Base-by-base conservation (phyloP, 108 stramenopile genomes). In the Cyclotella kingstonii region DNA sequence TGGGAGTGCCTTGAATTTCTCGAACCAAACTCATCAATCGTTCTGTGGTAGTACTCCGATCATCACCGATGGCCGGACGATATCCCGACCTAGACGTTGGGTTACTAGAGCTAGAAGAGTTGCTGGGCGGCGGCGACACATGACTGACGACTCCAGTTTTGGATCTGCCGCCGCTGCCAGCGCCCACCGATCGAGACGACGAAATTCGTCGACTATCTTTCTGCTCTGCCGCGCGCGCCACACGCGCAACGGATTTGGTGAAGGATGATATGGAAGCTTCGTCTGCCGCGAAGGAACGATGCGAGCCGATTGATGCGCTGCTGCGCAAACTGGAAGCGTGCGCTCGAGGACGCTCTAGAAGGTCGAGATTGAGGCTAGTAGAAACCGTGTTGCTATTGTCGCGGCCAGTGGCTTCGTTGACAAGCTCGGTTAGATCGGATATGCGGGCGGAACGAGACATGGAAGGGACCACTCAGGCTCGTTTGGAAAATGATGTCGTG, bases 221-320 rank as follows among this genome's bases (percentile, higher is more conserved):
- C 23, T 41, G 29, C 50, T 61, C 69, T 10, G 46, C 42, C 12
- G 61, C 70, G n/a, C 70, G 61, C 10, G 71, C 63, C 47, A 73
- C 62, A 19, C 71, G 71, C 5, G 71, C 71, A 30, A 73, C 44
- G 47, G 56, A 58, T 17, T 58, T 45, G 12, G 71, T 38, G 38
- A 73, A 73, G 71, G 48, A 51, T 4, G 62, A 73, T 36, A 73
- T 33, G 39, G 71, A 73, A 12, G 62, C 71, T 35, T 73, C 63
- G 56, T 63, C 62, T 14, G 56, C 54, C 0, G 36, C 47, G 55
- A 14, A 5, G 41, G 39, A 57, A 26, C 41, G 36, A 38, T 11
- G 36, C 7, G 9, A 10, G 36, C 36, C 36, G 36, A 7, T 27
- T 8, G 9, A 10, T 7, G 11, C 11, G 36, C 36, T 38, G 36